These are phyloP conservation scores for Dacryopinax primogenitus DNA, from an alignment of 768 basidiomycete species.

Conservation along the genomic window DNA sequence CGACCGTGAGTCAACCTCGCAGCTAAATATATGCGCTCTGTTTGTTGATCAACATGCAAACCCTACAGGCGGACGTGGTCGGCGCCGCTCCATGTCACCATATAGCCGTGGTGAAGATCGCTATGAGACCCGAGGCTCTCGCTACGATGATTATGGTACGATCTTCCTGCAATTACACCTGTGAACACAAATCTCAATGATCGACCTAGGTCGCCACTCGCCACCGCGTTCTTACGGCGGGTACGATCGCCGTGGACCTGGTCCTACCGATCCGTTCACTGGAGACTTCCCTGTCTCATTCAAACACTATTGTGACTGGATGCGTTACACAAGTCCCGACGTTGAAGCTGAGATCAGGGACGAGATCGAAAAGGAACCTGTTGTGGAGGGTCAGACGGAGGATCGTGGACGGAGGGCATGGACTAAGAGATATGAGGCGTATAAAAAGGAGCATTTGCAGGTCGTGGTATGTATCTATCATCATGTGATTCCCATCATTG, in stretches of 20 bases:
- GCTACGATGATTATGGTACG: conserved; percentile 71
- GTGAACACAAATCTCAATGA: not conserved
- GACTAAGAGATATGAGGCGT: conserved; percentile 66
- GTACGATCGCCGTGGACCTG: conserved; percentile 43
- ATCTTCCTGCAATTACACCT: conserved; percentile 12
- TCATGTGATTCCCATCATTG: not conserved
- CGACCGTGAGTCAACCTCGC: not conserved
- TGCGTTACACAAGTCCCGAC: conserved; percentile 59
- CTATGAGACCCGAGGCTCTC: conserved; percentile 70
- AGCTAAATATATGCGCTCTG: not conserved
- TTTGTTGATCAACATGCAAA: not conserved
- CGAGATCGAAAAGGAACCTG: conserved; percentile 41
- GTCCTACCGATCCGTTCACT: conserved; percentile 50
- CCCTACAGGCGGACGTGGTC: conserved; percentile 62
- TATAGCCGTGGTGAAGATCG: conserved; percentile 56
- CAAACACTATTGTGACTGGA: conserved; percentile 84
- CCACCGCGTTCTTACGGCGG: conserved; percentile 28
- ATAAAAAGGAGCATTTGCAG: conserved; percentile 88
- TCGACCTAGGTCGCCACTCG: conserved; percentile 34
- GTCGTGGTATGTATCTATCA: conserved; percentile 37
- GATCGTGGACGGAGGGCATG: conserved; percentile 62
- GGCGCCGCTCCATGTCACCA: conserved; percentile 64
- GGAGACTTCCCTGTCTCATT: conserved; percentile 69
- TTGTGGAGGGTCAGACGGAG: conserved; percentile 64
- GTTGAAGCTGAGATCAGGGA: conserved; percentile 70